Conservation (phyloP, 805 yeast genomes). For the Cyberlindnera mrakii region DNA sequence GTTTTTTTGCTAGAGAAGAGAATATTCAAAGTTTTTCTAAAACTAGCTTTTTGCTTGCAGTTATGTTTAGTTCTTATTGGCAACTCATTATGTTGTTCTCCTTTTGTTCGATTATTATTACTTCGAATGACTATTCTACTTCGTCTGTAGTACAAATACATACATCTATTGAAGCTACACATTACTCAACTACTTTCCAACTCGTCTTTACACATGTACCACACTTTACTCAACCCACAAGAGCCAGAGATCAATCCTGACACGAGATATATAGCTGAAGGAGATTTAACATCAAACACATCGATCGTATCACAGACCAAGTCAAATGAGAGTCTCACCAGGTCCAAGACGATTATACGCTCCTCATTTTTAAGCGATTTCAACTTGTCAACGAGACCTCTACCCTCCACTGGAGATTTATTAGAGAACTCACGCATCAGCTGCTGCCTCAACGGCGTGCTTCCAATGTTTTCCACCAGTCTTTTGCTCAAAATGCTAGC, state of each 20-base stretch:
- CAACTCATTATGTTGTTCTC: no score
- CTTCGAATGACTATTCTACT: no score
- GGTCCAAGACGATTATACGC: slow-evolving; percentile 31
- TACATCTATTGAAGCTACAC: no score
- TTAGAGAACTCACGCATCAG: slow-evolving; percentile 25
- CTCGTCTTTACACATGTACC: slow-evolving; percentile 17
- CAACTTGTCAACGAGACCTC: slow-evolving; percentile 22
- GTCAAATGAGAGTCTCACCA: slow-evolving; percentile 39
- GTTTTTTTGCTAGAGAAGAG: background rate
- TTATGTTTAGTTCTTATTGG: no score
- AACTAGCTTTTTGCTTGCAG: no score
- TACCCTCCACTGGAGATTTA: slow-evolving; percentile 14
- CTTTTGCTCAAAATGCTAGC: slow-evolving; percentile 41
- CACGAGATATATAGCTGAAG: slow-evolving; percentile 16
- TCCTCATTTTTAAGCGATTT: slow-evolving; percentile 30
- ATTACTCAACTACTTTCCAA: background rate
- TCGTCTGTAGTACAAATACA: no score
- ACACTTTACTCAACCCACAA: slow-evolving; percentile 22
- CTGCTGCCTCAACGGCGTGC: slow-evolving; percentile 25
- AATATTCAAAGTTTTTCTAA: no score
- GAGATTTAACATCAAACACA: slow-evolving; percentile 33
- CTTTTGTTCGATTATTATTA: no score
- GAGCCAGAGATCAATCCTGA: slow-evolving; percentile 20
- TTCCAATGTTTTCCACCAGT: slow-evolving; percentile 22
- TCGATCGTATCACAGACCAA: slow-evolving; percentile 41